Percentiles rank a stretch among this genome's conserved stretches.
phyloP scores from a whole-genome alignment of 768 basidiomycete species.

The Leccinum uliginosum region DNA sequence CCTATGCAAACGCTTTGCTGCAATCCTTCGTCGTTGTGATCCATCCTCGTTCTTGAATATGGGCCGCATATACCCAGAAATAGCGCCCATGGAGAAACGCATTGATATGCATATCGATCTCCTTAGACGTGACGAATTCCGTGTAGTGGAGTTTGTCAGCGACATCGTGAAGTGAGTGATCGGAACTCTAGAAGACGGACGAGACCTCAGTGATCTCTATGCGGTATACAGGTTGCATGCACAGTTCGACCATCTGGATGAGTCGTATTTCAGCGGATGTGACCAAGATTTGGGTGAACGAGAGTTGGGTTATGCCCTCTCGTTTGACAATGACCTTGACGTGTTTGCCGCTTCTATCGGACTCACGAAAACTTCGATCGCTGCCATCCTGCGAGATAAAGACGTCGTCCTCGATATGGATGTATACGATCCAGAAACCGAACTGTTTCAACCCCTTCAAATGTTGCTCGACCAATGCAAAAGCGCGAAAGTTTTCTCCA shows the following conservation, averaged over 20 bases:
- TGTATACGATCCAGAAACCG: conserved; percentile 67
- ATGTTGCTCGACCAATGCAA: conserved; percentile 78
- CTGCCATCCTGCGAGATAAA: conserved; percentile 68
- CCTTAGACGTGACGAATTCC: conserved; percentile 83
- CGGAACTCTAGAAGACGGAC: not conserved
- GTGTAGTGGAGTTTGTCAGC: conserved; percentile 88
- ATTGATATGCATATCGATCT: conserved; percentile 90
- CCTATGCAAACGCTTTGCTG: conserved; percentile 86
- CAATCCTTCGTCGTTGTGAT: conserved; percentile 75
- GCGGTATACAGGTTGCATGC: conserved; percentile 68
- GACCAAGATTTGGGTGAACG: conserved; percentile 89
- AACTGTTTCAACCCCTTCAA: conserved; percentile 79
- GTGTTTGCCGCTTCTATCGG: conserved; percentile 91
- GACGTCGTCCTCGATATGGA: conserved; percentile 74
- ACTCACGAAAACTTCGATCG: conserved; percentile 81
- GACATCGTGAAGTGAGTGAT: conserved; percentile 77
- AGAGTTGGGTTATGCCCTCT: conserved; percentile 75
- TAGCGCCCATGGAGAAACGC: conserved; percentile 84
- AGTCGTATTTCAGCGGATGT: conserved; percentile 77
- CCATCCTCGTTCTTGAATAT: conserved; percentile 82
- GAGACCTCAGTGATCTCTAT: not conserved
- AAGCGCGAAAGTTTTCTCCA: conserved; percentile 74
- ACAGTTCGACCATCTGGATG: conserved; percentile 89
- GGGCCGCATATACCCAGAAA: conserved; percentile 79
- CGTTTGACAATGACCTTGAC: conserved; percentile 90